Conservation (phyloP, 345 rosid species). For the Gossypium turneri region DNA sequence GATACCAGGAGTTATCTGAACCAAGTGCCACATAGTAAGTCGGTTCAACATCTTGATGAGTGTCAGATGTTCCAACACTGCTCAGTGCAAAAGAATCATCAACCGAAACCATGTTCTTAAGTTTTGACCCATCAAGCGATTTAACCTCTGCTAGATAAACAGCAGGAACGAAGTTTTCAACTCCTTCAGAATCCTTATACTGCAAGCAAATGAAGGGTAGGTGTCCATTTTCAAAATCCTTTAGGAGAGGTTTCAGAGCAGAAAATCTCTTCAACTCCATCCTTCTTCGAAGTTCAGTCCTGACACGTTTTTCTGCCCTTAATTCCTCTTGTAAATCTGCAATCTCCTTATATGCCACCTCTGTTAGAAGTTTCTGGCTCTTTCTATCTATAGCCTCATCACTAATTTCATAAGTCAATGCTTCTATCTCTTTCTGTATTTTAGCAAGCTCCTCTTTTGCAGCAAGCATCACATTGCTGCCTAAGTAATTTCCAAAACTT, state of each 20-base stretch:
- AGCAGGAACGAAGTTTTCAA: constrained; percentile 62
- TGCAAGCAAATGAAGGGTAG: constrained; percentile 81
- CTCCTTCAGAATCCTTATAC: constrained; percentile 74
- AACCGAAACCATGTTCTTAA: not conserved
- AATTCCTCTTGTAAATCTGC: constrained; percentile 66
- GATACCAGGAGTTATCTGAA: constrained; percentile 93
- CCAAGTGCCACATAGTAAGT: constrained; percentile 80
- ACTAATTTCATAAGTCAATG: constrained; percentile 57
- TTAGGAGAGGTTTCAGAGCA: constrained; percentile 60
- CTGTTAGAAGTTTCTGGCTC: constrained; percentile 62
- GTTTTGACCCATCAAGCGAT: constrained; percentile 26
- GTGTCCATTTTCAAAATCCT: constrained; percentile 60
- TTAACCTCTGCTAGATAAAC: constrained; percentile 72
- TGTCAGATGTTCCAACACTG: not conserved
- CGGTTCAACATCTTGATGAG: constrained; percentile 36
- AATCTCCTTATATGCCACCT: constrained; percentile 66
- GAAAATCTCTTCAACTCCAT: constrained; percentile 63
- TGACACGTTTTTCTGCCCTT: constrained; percentile 58
- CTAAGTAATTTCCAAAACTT: constrained; percentile 93
- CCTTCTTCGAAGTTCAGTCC: constrained; percentile 54
- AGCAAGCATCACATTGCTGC: constrained; percentile 90
- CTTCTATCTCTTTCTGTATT: constrained; percentile 67
- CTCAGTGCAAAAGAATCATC: constrained; percentile 8
- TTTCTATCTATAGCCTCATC: constrained; percentile 81
- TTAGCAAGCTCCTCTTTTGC: constrained; percentile 82